Evolutionary conservation across 1,284 basidiomycete genomes (phyloP).

Genomic region (Trametes sp.): DNA sequence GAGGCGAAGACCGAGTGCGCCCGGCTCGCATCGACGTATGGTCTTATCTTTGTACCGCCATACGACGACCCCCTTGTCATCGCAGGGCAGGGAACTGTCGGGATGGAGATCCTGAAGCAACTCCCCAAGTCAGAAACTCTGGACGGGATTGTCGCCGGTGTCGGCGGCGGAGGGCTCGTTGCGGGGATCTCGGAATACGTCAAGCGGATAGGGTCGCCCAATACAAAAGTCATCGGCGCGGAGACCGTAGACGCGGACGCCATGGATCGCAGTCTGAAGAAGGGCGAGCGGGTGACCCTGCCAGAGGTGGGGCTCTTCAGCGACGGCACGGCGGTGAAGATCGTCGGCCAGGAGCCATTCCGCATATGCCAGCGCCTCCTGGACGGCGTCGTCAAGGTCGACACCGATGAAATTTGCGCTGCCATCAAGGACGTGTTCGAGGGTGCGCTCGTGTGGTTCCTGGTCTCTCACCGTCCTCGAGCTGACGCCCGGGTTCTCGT

Average conservation of each 20-base stretch:
- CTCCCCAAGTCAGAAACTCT: conserved; percentile 76
- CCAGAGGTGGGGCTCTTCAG: conserved; percentile 95
- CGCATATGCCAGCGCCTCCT: conserved; percentile 87
- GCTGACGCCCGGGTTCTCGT: conserved; percentile 2
- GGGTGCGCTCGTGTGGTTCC: conserved; percentile 60
- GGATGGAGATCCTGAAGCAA: conserved; percentile 94
- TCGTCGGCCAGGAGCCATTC: conserved; percentile 96
- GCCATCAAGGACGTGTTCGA: conserved; percentile 99
- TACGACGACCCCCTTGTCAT: conserved; percentile 98
- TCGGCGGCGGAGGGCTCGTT: conserved; percentile 94
- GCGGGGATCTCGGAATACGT: conserved; percentile 93
- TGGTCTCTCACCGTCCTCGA: not conserved
- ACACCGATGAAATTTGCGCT: conserved; percentile 98
- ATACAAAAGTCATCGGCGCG: conserved; percentile 87
- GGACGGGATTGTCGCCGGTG: conserved; percentile 88
- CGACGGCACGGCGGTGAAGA: conserved; percentile 98
- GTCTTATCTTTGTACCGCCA: conserved; percentile 93
- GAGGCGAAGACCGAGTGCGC: conserved; percentile 96
- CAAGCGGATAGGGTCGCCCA: conserved; percentile 91
- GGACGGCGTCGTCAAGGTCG: conserved; percentile 87
- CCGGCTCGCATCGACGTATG: conserved; percentile 79
- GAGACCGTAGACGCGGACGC: conserved; percentile 97
- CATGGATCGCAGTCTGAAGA: conserved; percentile 82
- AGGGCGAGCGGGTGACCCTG: conserved; percentile 84
- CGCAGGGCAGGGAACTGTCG: conserved; percentile 96